Evolutionary conservation across 176 grass and related monocot genomes (phyloP), one percentile per base, ranked within the genome.

Genomic region (Tuctoria greenei): DNA sequence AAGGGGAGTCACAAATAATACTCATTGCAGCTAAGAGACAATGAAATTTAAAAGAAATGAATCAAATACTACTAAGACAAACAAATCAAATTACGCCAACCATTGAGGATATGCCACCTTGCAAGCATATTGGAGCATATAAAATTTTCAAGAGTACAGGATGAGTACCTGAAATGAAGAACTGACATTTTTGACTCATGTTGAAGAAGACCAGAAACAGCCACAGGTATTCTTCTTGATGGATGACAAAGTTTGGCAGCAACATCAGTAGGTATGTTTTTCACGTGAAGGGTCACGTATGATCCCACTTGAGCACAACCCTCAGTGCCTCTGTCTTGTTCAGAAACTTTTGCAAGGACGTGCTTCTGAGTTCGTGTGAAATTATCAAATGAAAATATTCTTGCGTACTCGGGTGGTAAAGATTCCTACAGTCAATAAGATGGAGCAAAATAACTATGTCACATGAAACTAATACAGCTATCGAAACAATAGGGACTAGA

Each of bases 331-430:
- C 74, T 70, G 65, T 92, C 88, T 54, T 82, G 58, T 59, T 82
- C 68, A 9, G 35, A 72, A 69, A 79, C 56, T 87, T 83, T 92
- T 75, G 81, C 84, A 70, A 98, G 51, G 59, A 86, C 89, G 76
- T 92, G 82, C 41, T 98, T 98, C 79, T 90, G 88, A 45, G 91
- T 94, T 73, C 84, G 76, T 66, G 91, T 65, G 64, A 98, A 98
- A 71, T 98, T 94, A 80, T 92, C 89, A 61, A 98, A 98, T 46
- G 91, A 86, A 77, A 98, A 98, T 90, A 94, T 98, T 79, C 95
- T 83, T 64, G 91, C 76, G 72, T 98, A 98, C 42, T 92, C 95
- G 21, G 68, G 69, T 43, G 91, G 91, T 59, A 98, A 88, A 61
- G 95, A 94, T 94, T 98, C 95, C 95, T 98, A 73, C 12, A 85